phyloP scores from a whole-genome alignment of 495 filamentous ascomycete species.

The Tuber magnatum region DNA sequence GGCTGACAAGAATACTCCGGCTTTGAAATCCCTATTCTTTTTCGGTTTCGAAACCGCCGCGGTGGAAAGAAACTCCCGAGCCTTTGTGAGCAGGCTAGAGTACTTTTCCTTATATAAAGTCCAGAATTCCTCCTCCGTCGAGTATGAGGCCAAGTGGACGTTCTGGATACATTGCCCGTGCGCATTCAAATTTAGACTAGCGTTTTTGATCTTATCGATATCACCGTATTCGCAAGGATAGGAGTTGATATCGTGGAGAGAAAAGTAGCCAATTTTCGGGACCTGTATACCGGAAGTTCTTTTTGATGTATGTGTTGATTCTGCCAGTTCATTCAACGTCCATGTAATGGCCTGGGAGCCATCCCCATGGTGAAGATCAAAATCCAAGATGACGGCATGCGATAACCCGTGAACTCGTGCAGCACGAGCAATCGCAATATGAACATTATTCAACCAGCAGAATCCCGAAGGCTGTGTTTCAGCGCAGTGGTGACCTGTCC shows the following conservation, averaged over 20 bases:
- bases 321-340: constrained; percentile 65
- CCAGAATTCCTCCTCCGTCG: constrained; percentile 78
- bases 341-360: constrained; percentile 89
- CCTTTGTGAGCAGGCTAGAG: constrained; percentile 65
- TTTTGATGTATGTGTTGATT: constrained; percentile 57
- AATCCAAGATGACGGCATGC: constrained; percentile 92
- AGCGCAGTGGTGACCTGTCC: constrained; percentile 87
- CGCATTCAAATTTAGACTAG: constrained; percentile 84
- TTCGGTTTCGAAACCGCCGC: constrained; percentile 51
- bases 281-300: constrained; percentile 53
- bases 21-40: constrained; percentile 57
- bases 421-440: constrained; percentile 89
- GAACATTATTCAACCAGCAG: constrained; percentile 98
- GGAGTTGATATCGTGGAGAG: constrained; percentile 93
- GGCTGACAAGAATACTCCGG: constrained; percentile 86
- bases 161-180: constrained; percentile 94
- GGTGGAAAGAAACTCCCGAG: constrained; percentile 61
- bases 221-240: constrained; percentile 90
- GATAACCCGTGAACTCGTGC: constrained; percentile 74
- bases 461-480: constrained; percentile 82
- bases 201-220: constrained; percentile 79
- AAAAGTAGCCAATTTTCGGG: constrained; percentile 75
- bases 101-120: constrained; percentile 72
- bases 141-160: constrained; percentile 85
- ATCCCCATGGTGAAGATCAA: constrained; percentile 94